Evolutionary conservation across 371 early-diverging fungal genomes (phyloP).

Genomic region (Amoeboaphelidium occidentale): DNA sequence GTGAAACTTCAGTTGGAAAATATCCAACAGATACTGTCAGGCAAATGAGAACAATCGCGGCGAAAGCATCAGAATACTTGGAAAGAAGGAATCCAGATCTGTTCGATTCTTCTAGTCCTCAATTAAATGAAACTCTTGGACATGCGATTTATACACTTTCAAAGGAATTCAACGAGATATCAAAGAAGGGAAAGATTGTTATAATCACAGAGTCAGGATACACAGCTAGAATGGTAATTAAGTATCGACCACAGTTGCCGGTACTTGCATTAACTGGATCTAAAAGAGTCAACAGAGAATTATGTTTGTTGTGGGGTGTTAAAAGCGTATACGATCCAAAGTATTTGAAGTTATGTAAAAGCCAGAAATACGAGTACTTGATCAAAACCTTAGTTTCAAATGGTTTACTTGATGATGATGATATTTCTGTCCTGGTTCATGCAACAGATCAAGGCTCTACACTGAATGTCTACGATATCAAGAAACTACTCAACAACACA

Average conservation of each 20-base stretch:
- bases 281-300: not conserved
- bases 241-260: constrained; percentile 79
- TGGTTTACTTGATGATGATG: no score
- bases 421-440: no score
- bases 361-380: no score
- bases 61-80: no score
- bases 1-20: constrained; percentile 87
- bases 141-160: constrained; percentile 82
- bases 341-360: no score
- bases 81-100: constrained; percentile 36
- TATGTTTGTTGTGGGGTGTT: no score
- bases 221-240: constrained; percentile 72
- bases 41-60: constrained; percentile 17
- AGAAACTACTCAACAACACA: no score
- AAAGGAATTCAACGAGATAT: constrained; percentile 63
- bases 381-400: no score
- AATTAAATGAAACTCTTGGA: constrained; percentile 50
- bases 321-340: no score
- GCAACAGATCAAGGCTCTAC: no score
- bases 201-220: constrained; percentile 33
- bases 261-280: constrained; percentile 56
- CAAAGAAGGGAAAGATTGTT: constrained; percentile 61
- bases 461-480: no score
- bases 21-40: constrained; percentile 20
- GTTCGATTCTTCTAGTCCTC: constrained; percentile 43